Conservation (phyloP, 352 stramenopile genomes). For the Globisporangium okanoganense region DNA sequence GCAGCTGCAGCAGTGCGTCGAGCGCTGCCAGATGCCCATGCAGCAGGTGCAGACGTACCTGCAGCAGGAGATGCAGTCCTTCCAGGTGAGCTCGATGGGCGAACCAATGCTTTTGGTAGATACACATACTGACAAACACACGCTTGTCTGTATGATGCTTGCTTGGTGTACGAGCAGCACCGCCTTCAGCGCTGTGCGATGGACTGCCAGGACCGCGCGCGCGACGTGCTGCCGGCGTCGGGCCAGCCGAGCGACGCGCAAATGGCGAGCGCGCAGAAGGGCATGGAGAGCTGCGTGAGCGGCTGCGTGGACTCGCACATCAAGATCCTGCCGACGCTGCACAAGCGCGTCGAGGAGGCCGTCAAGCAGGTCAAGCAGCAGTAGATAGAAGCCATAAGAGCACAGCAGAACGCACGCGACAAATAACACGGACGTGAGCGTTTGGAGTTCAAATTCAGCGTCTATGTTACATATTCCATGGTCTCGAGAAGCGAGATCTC, state of each 20-base stretch:
- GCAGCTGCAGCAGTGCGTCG: constrained; percentile 76
- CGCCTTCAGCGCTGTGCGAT: constrained; percentile 82
- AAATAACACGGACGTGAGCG: not conserved
- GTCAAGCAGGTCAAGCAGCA: constrained; percentile 68
- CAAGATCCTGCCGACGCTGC: constrained; percentile 66
- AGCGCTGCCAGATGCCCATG: constrained; percentile 84
- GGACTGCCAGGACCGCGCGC: constrained; percentile 83
- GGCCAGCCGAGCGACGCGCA: constrained; percentile 66
- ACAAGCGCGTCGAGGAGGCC: constrained; percentile 68
- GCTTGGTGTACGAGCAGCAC: constrained; percentile 26
- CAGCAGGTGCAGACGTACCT: constrained; percentile 83
- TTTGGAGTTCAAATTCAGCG: not conserved
- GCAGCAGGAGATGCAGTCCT: constrained; percentile 80
- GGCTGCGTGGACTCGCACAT: constrained; percentile 74
- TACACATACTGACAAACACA: not conserved
- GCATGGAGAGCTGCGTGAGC: constrained; percentile 72
- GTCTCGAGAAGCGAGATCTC: not conserved
- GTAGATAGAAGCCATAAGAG: constrained; percentile 14
- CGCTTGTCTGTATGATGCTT: not conserved
- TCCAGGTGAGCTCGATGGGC: constrained; percentile 52
- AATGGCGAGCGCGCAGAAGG: constrained; percentile 61
- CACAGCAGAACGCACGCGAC: not conserved
- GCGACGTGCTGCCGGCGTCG: constrained; percentile 55
- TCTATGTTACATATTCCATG: not conserved
- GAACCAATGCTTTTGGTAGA: too few relatives aligned